Conservation (phyloP, 2,329 filamentous ascomycete species). For the Raffaelea arxii region DNA sequence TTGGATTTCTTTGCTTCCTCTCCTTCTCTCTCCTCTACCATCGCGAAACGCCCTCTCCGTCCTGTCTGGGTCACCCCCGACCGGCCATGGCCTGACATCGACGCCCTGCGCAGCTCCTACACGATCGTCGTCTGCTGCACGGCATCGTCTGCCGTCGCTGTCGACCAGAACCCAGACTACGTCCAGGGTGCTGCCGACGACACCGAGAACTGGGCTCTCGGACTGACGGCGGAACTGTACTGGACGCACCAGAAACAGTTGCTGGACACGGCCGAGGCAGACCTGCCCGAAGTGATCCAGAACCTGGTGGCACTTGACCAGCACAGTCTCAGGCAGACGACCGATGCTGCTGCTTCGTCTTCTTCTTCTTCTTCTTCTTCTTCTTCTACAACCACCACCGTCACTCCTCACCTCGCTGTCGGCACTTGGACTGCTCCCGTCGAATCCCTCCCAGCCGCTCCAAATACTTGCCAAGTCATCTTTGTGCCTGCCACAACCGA, state of each 20-base stretch:
- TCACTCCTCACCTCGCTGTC: conserved; percentile 2
- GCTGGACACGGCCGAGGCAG: conserved; percentile 54
- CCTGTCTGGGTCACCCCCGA: conserved; percentile 61
- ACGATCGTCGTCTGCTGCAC: conserved; percentile 77
- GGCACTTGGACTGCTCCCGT: not conserved
- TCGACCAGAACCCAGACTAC: conserved; percentile 58
- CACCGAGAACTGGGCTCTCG: conserved; percentile 82
- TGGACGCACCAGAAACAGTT: conserved; percentile 60
- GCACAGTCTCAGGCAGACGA: no score
- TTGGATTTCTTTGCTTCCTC: conserved; percentile 50
- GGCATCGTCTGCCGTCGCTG: conserved; percentile 62
- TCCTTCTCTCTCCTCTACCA: conserved; percentile 24
- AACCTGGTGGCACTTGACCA: no score
- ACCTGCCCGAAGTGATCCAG: conserved; percentile 43
- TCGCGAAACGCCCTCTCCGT: conserved; percentile 61
- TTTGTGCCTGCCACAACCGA: conserved; percentile 33
- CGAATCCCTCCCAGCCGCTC: not conserved
- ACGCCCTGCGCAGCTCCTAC: conserved; percentile 18
- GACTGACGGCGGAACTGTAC: conserved; percentile 68
- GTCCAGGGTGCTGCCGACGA: conserved; percentile 94
- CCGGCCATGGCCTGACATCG: conserved; percentile 24
- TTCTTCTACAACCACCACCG: not conserved
- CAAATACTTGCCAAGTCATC: conserved; percentile 23
- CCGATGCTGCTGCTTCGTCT: no score
- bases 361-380: no score